phyloP scores from a whole-genome alignment of 257 asterid genomes.

The Pogostemon cablin region DNA sequence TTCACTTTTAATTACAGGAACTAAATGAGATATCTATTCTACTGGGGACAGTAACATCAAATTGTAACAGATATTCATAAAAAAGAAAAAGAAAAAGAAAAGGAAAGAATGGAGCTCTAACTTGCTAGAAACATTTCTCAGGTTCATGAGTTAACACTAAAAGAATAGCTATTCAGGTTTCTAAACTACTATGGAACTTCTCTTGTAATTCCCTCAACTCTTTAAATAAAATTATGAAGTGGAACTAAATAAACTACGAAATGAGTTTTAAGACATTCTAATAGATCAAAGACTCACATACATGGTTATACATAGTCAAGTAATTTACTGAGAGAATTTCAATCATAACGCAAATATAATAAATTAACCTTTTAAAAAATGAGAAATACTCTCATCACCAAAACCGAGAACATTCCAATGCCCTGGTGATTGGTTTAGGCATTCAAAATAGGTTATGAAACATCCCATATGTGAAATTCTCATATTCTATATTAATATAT shows the following conservation, averaged over 20 bases:
- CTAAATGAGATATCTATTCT: background rate
- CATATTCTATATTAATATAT: background rate
- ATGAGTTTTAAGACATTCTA: background rate
- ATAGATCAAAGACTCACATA: background rate
- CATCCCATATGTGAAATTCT: background rate
- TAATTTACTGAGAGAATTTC: background rate
- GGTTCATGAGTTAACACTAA: background rate
- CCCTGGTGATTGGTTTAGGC: background rate
- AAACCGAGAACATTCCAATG: constrained; percentile 4
- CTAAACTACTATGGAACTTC: constrained; percentile 5
- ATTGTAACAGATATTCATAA: background rate
- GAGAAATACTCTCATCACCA: background rate
- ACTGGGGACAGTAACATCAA: background rate
- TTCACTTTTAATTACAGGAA: background rate
- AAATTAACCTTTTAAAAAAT: background rate
- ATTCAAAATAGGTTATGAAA: background rate
- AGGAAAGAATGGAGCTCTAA: background rate
- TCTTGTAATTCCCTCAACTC: background rate
- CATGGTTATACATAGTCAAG: background rate
- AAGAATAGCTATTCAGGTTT: background rate
- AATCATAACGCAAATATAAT: background rate
- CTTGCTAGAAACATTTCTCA: background rate
- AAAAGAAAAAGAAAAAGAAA: background rate
- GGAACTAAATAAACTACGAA: background rate
- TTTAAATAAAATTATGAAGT: background rate